Base-by-base conservation (phyloP, 148 eudicot species). In the Fagopyrum esculentum region DNA sequence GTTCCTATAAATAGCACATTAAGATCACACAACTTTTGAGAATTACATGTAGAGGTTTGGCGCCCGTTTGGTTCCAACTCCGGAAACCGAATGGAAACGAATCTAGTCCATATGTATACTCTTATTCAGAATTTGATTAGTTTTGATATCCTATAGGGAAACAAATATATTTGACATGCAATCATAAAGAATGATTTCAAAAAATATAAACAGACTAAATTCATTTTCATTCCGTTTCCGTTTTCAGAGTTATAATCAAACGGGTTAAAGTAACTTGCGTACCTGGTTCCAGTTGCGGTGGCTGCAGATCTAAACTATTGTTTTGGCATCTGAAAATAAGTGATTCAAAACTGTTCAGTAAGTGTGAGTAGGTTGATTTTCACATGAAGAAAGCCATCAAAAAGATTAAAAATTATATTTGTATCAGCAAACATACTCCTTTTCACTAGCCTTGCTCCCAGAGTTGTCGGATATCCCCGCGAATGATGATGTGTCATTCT, bases 401-500 rank as follows among this genome's bases (percentile, higher is more conserved):
- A 64, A 3, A 35, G 10, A 3, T 35, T 29, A 19, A 3, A 64
- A 64, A 0, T 12, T n/a, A 15, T 40, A 3, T 26, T 6, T 22
- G 12, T 61, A 29, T 61, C 13, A 61, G 68, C 68, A 64, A 64
- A 64, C 70, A 35, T 35, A 64, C 70, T 64, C 69, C 7, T 63
- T 64, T 64, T 64, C 46, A 43, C 70, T 35, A 35, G 45, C 45
- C 40, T 17, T 64, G 46, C 70, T 64, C 5, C 47, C 19, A 13
- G 70, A 64, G 70, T 64, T 35, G 70, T 64, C 45, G 10, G 70
- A 64, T 64, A 64, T 35, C 40, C 45, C 69, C 30, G 35, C 7
- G 69, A 64, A 64, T 13, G 69, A 64, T 64, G 69, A 64, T 5
- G 69, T 64, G 45, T 64, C 69, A 19, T 57, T 57, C 19, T 57